Evolutionary conservation across 2,329 filamentous ascomycete genomes (phyloP), one percentile per base, ranked within the genome.

Genomic region (Xylaria sp.): DNA sequence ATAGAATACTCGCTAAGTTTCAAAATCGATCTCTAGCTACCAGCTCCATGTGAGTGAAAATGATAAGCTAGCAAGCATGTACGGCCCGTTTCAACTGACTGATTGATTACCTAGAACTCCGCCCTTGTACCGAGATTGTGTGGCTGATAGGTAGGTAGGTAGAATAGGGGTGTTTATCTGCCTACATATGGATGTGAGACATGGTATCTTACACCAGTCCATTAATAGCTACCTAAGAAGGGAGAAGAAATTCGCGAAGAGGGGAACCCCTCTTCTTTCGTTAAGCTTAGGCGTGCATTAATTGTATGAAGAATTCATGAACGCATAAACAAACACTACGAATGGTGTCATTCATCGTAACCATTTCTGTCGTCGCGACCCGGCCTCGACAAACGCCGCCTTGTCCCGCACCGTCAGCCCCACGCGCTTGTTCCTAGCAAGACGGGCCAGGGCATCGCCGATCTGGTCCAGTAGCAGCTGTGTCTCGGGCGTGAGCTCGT

Each of bases 341-440:
- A 34, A 42, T 8, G 37, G 37, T 7, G 9, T n/a, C 10, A 11
- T 19, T 30, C 16, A 55, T 6, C 23, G 23, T 11, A 30, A 13
- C 13, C 34, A 56, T 71, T 63, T 76, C 57, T 67, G 69, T 70
- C 72, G 75, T 53, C 75, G 42, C 7, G 71, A 74, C 75, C 81
- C 93, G 35, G 87, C 86, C 57, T 87, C 81, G 34, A 96, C 81
- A 74, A 99, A 99, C 4, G 86, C 84, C 23, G 80, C 78, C 79
- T 99, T 99, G 62, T 97, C 91, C 68, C 82, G 79, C 58, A 96
- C 80, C 0, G 91, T 92, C 65, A 99, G 73, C 0, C 90, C 92
- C 1, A 99, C 91, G 58, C 93, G 83, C 79, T 95, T 96, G 46
- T 94, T 92, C 62, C 94, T 80, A 1, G 92, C 91, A 56, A 99